Evolutionary conservation across 371 early-diverging fungal species (phyloP).

Genomic region (Mucor indicus): DNA sequence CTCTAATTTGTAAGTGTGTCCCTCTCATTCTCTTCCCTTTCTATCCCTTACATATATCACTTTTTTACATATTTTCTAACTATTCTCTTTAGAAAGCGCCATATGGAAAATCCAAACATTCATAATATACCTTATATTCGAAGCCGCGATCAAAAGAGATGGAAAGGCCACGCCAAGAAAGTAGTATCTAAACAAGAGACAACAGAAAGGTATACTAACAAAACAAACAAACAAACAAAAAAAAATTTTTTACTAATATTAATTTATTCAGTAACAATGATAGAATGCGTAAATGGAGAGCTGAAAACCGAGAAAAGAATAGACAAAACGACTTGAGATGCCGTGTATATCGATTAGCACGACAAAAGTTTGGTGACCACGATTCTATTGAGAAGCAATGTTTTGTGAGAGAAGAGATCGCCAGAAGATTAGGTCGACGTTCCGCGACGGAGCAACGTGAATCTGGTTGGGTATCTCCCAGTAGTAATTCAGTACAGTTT

Average conservation of each 20-base stretch:
- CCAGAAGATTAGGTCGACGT: conserved; percentile 40
- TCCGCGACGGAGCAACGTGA: conserved; percentile 14
- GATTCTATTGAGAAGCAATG: conserved; percentile 57
- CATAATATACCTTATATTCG: conserved; percentile 49
- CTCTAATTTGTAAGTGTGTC: conserved; percentile 41
- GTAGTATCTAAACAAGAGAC: conserved; percentile 46
- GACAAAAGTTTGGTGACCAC: conserved; percentile 59
- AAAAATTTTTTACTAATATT: no score
- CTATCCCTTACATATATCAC: conserved; percentile 9
- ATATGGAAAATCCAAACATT: conserved; percentile 29
- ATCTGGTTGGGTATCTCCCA: no score
- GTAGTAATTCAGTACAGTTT: no score
- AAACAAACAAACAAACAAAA: no score
- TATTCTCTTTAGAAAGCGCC: conserved; percentile 19
- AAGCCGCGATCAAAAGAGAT: conserved; percentile 50
- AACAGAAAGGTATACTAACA: conserved; percentile 43
- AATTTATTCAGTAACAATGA: conserved; percentile 19
- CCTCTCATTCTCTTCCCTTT: no score
- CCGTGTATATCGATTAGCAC: conserved; percentile 67
- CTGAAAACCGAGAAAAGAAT: conserved; percentile 63
- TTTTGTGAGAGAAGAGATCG: conserved; percentile 65
- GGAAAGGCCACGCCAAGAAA: conserved; percentile 53
- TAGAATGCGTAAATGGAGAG: conserved; percentile 63
- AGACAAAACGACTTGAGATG: conserved; percentile 67
- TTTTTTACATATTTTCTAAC: neutral